Evolutionary conservation across 306 rosid species (phyloP), one percentile per base, ranked within the genome.

Genomic region (Quercus variabilis): DNA sequence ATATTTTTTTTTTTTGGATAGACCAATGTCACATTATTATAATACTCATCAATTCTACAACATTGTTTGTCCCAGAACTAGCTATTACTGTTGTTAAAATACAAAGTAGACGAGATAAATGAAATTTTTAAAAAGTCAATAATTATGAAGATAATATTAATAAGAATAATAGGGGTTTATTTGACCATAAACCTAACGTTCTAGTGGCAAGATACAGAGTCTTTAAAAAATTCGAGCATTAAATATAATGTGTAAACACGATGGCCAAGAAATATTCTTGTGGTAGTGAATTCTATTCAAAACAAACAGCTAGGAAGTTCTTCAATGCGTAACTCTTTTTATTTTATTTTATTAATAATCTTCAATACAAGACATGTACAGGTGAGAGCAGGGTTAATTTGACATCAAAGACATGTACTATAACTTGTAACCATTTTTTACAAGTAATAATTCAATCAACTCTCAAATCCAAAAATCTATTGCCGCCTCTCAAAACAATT

Each of bases 311-410:
- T 43, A 31, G 63, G 35, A 65, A 18, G 75, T 63, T 71, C 75
- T 63, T 79, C 71, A 55, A 55, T 69, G 35, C 64, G 46, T 14
- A 78, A 76, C 63, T 57, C 76, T 38, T 62, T 26, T 30, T 69
- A 6, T 38, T 38, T 2, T 5, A 23, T 35, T 38, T 38, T 8
- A 38, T 41, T 41, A 41, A 41, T 2, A 41, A 41, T 41, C 11
- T 41, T 41, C 46, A 38, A 38, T 38, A 38, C 46, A 7, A 38
- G 46, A 38, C 11, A 38, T 38, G 46, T 38, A 38, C 46, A 70
- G 77, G 81, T 31, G 74, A 28, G 30, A 14, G 23, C 74, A 57
- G 63, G 72, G 71, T 54, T 75, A 18, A 73, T 74, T 76, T 64
- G 69, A 25, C 69, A 57, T 31, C 25, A 17, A 6, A 17, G 31